Percentiles rank a stretch among this genome's conserved stretches.
Conservation (phyloP, 805 yeast genomes). For the Metschnikowia vanudenii region DNA sequence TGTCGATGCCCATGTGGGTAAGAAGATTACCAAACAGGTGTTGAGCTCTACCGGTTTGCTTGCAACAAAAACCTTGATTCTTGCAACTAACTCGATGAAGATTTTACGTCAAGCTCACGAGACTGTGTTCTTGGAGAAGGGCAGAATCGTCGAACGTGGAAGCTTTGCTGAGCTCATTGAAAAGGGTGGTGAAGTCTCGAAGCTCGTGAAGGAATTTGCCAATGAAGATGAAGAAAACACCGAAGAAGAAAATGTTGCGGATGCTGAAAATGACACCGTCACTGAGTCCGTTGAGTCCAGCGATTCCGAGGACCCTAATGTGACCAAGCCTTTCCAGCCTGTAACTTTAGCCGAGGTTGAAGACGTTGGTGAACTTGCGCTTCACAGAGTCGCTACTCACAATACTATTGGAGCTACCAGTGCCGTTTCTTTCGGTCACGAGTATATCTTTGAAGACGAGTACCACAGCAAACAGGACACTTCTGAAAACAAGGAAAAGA, state of each 20-base stretch:
- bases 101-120: slow-evolving; percentile 57
- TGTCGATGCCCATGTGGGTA: slow-evolving; percentile 70
- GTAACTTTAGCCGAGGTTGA: slow-evolving; percentile 23
- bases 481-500: slow-evolving; percentile 15
- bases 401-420: slow-evolving; percentile 27
- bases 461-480: slow-evolving; percentile 19
- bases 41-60: slow-evolving; percentile 48
- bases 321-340: slow-evolving; percentile 13
- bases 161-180: slow-evolving; percentile 49
- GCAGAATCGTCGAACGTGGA: slow-evolving; percentile 57
- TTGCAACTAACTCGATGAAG: slow-evolving; percentile 58
- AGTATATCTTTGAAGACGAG: slow-evolving; percentile 30
- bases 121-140: slow-evolving; percentile 56
- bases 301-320: slow-evolving; percentile 6
- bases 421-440: slow-evolving; percentile 35
- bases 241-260: slow-evolving; percentile 4
- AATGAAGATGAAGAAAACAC: slow-evolving; percentile 16
- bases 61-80: slow-evolving; percentile 49
- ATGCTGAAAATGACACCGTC: not conserved
- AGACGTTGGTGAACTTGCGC: slow-evolving; percentile 15
- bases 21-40: slow-evolving; percentile 50
- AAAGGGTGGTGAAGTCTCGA: slow-evolving; percentile 33
- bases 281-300: slow-evolving; percentile 9
- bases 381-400: slow-evolving; percentile 19
- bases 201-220: slow-evolving; percentile 33